Evolutionary conservation across 2,329 filamentous ascomycete genomes (phyloP).

Genomic region (Cladosporium sp.): DNA sequence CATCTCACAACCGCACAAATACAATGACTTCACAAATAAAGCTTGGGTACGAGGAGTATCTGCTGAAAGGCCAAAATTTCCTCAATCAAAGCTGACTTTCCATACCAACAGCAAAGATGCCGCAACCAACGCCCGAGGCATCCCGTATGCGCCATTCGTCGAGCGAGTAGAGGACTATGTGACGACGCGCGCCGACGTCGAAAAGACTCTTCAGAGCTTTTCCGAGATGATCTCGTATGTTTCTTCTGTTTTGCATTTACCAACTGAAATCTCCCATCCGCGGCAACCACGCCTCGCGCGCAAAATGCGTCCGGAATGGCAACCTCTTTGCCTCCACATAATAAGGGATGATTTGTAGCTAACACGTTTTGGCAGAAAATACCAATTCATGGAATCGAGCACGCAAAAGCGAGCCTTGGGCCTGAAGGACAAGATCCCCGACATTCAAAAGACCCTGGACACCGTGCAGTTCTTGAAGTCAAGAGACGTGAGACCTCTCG

Average conservation of each 20-base stretch:
- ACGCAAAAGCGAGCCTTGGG: constrained; percentile 77
- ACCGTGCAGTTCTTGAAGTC: constrained; percentile 81
- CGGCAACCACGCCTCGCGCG: too few species aligned
- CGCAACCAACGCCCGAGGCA: constrained; percentile 73
- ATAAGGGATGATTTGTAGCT: too few species aligned
- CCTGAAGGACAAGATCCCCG: constrained; percentile 90
- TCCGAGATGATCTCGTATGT: constrained; percentile 88
- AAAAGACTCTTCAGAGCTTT: constrained; percentile 75
- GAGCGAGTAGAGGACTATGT: constrained; percentile 89
- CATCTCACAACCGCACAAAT: not conserved
- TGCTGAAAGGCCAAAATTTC: not conserved
- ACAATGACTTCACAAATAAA: constrained; percentile 6
- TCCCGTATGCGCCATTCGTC: constrained; percentile 79
- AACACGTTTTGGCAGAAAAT: too few species aligned
- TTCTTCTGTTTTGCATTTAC: not conserved
- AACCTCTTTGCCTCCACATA: too few species aligned
- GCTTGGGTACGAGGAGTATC: not conserved
- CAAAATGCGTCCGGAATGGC: too few species aligned
- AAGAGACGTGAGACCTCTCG: constrained; percentile 55
- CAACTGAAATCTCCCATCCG: too few species aligned
- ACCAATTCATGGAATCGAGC: constrained; percentile 99
- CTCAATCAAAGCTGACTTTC: constrained; percentile 11
- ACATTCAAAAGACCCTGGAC: constrained; percentile 93
- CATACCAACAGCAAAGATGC: constrained; percentile 37
- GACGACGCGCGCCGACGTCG: constrained; percentile 71